Conservation (phyloP, 179 eudicot species). For the Silene vulgaris region DNA sequence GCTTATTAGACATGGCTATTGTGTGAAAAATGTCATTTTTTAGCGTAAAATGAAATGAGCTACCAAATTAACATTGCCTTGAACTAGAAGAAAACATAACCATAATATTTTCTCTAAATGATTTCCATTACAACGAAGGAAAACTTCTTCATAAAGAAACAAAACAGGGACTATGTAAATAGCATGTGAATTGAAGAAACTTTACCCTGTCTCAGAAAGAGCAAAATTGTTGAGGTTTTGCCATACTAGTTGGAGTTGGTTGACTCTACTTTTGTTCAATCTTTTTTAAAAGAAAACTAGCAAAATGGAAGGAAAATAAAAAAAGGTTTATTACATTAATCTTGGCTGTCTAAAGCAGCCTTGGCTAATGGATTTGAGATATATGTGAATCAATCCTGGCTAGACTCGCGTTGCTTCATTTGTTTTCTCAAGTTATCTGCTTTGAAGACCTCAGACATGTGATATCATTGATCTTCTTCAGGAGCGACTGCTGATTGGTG, state of each 20-base stretch:
- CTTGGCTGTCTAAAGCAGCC: background rate
- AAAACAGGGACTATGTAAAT: background rate
- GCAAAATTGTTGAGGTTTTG: background rate
- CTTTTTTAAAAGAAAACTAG: background rate
- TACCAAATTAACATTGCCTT: background rate
- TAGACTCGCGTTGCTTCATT: background rate
- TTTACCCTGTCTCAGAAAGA: background rate
- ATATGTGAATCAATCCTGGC: background rate
- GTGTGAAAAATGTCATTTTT: background rate
- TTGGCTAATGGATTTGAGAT: background rate
- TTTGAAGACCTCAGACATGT: background rate
- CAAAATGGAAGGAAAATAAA: background rate
- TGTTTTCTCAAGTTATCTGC: background rate
- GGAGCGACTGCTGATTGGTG: constrained; percentile 99
- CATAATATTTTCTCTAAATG: background rate
- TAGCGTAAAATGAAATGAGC: background rate
- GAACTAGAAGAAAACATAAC: background rate
- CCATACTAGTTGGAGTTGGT: background rate
- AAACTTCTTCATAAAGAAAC: background rate
- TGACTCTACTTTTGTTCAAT: background rate
- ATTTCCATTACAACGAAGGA: background rate
- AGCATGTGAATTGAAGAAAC: background rate
- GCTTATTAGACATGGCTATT: background rate
- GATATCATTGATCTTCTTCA: constrained; percentile 32
- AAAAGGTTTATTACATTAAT: background rate